Base-by-base conservation (phyloP, 2,329 filamentous ascomycete species). In the Calonectria fujianensis region DNA sequence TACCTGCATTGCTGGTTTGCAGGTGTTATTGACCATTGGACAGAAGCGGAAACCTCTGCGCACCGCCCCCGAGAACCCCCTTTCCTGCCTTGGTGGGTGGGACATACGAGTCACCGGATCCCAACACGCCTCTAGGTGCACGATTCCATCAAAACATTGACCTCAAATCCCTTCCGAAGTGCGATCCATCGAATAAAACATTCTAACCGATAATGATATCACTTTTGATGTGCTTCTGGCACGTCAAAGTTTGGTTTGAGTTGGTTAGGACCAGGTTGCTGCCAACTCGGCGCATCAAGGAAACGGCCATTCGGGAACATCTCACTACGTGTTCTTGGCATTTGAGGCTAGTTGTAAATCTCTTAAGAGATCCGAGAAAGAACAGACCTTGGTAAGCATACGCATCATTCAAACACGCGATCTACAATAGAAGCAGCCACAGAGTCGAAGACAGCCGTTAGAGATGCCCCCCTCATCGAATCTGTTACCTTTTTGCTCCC, bases 141-240 rank as follows among this genome's bases (percentile, higher is more conserved):
- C 16, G 20, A 27, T 63, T 41, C 35, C 35, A 63, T 63, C 57
- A 9, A 63, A 10, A 63, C 24, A 39, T 39, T 37, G 16, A 41
- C 24, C 20, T 14, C 35, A 24, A 41, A 27, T 6, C 35, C 57
- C n/a, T 3, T 63, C 20, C 57, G 57, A 41, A 41, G 37, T 39
- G 35, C 35, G 11, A 41, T 41, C 16, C 57, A 63, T 63, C 57
- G 24, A 63, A 10, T 63, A 41, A 63, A 63, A 63, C 24, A 63
- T 41, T 41, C 35, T 41, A 14, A 10, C 24, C 24, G 35, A 24
- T 20, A 14, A 39, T 24, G 14, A 3, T 14, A 63, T 20, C 20
- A 9, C 18, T 8, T 6, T 39, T 29, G 37, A 18, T 3, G 57
- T 41, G n/a, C 20, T 41, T 63, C 29, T 63, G 6, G 7, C 24